These are phyloP conservation scores for Aureobasidium melanogenum DNA, from an alignment of 2,329 filamentous ascomycete genomes.

Conservation along the genomic window DNA sequence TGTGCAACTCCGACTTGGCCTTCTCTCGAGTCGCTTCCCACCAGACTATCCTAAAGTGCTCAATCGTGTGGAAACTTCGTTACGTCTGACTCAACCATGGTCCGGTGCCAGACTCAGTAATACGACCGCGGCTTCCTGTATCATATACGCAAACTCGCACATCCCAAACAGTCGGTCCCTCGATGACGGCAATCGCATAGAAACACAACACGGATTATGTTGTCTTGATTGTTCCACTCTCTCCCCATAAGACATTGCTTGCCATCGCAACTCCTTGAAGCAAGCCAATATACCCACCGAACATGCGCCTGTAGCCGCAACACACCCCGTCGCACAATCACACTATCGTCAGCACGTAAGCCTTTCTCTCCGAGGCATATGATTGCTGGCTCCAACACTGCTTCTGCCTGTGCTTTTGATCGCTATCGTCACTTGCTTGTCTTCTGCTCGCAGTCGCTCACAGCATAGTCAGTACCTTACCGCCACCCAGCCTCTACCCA, in stretches of 20 bases:
- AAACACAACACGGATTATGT: conserved; percentile 1
- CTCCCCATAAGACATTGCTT: not conserved
- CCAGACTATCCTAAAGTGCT: not conserved
- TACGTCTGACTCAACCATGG: not conserved
- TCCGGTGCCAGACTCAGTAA: not conserved
- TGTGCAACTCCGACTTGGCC: not conserved
- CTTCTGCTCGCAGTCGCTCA: not conserved
- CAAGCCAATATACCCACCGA: not conserved
- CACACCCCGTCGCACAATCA: not conserved
- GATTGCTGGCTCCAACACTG: not conserved
- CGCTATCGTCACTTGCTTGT: not conserved
- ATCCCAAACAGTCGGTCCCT: not conserved
- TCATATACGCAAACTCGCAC: not conserved
- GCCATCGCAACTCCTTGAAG: conserved; percentile 2
- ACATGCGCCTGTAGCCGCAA: conserved; percentile 4
- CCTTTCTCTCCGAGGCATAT: not conserved
- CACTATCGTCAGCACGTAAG: conserved; percentile 7
- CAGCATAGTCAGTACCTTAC: not conserved
- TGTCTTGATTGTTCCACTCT: not conserved
- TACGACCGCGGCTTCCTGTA: not conserved
- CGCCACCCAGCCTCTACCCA: not conserved
- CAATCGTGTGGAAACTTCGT: not conserved
- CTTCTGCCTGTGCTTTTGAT: not conserved
- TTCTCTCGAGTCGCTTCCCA: not conserved
- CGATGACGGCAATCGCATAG: not conserved